These are phyloP conservation scores for Posidonia oceanica DNA, from an alignment of 116 monocot genomes.

Conservation along the genomic window DNA sequence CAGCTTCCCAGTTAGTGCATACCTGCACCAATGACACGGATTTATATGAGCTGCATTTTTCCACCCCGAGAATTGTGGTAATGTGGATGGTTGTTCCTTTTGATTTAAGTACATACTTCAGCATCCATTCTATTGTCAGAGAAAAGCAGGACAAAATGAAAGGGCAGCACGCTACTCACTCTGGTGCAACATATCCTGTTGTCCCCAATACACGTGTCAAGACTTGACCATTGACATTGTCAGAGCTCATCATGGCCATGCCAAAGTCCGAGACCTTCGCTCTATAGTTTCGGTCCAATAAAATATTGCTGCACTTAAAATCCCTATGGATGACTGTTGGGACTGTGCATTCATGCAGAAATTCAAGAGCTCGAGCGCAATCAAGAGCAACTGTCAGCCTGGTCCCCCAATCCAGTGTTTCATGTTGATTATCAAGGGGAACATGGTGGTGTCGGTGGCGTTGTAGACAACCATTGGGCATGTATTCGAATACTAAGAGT, in stretches of 20 bases:
- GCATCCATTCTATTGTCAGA: too few relatives aligned
- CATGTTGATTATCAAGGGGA: neutral
- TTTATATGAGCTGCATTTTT: neutral
- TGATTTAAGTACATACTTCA: neutral
- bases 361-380: slow-evolving; percentile 80
- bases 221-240: slow-evolving; percentile 69
- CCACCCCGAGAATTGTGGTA: too few relatives aligned
- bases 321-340: slow-evolving; percentile 86
- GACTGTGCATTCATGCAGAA: slow-evolving; percentile 61
- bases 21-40: slow-evolving; percentile 25
- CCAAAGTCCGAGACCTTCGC: slow-evolving; percentile 91
- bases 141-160: neutral
- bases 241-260: slow-evolving; percentile 60
- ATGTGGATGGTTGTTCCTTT: too few relatives aligned
- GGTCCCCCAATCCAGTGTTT: slow-evolving; percentile 45
- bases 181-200: slow-evolving; percentile 77
- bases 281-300: slow-evolving; percentile 65
- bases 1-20: slow-evolving; percentile 60
- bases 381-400: slow-evolving; percentile 74
- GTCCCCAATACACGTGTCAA: slow-evolving; percentile 69
- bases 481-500: slow-evolving; percentile 71
- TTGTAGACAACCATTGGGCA: slow-evolving; percentile 63
- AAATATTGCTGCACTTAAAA: slow-evolving; percentile 78
- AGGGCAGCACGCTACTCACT: slow-evolving; percentile 28
- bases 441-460: slow-evolving; percentile 41